A percentile compares a stretch with the other conserved stretches of the same genome.
Evolutionary conservation across 2,329 filamentous ascomycete genomes (phyloP).

Genomic region (Ceratocystis eucalypticola): DNA sequence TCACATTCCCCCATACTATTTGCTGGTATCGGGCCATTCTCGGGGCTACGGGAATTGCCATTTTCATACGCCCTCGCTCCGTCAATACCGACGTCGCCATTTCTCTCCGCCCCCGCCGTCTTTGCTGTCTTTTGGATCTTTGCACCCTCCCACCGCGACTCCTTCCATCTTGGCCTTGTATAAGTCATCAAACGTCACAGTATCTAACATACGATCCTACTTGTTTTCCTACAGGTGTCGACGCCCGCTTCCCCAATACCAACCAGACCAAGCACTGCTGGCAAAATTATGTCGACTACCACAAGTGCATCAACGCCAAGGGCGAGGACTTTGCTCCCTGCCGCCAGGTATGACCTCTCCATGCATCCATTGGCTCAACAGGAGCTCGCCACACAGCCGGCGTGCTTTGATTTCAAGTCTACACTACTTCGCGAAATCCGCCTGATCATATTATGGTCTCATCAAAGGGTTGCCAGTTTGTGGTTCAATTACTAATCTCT

Average conservation of each 20-base stretch:
- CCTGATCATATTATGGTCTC: not conserved
- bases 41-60: not conserved
- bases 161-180: not conserved
- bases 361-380: not conserved
- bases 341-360: constrained; percentile 57
- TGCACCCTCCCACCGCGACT: not conserved
- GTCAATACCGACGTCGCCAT: not conserved
- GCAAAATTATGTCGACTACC: constrained; percentile 99
- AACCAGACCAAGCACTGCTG: constrained; percentile 99
- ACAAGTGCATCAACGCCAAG: constrained; percentile 98
- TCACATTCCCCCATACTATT: not conserved
- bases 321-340: constrained; percentile 96
- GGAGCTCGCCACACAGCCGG: not conserved
- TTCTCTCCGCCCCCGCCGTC: not conserved
- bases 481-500: not conserved
- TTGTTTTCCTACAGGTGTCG: constrained; percentile 55
- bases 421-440: not conserved
- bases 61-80: not conserved
- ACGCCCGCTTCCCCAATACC: constrained; percentile 96
- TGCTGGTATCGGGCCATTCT: not conserved
- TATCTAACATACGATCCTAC: constrained; percentile 14
- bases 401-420: not conserved
- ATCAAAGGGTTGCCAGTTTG: not conserved
- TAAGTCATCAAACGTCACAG: not conserved
- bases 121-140: not conserved